A percentile compares a stretch with the other conserved stretches of the same genome.
Conservation (phyloP, 306 rosid genomes). For the Luffa acutangula region DNA sequence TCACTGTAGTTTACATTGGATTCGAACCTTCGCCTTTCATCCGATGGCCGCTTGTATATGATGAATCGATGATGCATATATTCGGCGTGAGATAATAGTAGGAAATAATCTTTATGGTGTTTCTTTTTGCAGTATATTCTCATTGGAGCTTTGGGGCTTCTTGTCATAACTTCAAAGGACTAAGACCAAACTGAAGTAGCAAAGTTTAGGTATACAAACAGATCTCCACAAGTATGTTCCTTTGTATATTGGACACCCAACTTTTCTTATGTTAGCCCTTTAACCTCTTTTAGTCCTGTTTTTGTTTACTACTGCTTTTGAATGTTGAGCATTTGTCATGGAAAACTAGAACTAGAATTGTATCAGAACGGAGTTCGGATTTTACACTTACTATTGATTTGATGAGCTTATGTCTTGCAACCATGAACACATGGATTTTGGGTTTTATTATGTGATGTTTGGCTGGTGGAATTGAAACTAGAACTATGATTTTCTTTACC, state of each 20-base stretch:
- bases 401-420: neutral
- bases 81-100: neutral
- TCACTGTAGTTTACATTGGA: neutral
- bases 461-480: neutral
- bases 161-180: slow-evolving; percentile 69
- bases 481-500: neutral
- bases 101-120: neutral
- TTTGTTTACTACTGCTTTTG: neutral
- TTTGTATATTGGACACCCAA: slow-evolving; percentile 16
- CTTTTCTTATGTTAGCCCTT: slow-evolving; percentile 3
- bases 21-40: neutral
- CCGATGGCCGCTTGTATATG: neutral
- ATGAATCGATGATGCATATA: neutral
- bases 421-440: neutral
- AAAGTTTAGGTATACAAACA: neutral
- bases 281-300: slow-evolving; percentile 16
- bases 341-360: neutral
- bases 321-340: neutral
- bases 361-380: neutral
- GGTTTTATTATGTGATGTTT: neutral
- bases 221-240: neutral
- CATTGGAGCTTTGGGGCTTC: slow-evolving; percentile 69
- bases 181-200: slow-evolving; percentile 19
- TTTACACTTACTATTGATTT: neutral
- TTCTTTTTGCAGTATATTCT: slow-evolving; percentile 50